A percentile compares a stretch with the other conserved stretches of the same genome.
Evolutionary conservation across 352 stramenopile species (phyloP).

Genomic region (Phytophthora citricola): DNA sequence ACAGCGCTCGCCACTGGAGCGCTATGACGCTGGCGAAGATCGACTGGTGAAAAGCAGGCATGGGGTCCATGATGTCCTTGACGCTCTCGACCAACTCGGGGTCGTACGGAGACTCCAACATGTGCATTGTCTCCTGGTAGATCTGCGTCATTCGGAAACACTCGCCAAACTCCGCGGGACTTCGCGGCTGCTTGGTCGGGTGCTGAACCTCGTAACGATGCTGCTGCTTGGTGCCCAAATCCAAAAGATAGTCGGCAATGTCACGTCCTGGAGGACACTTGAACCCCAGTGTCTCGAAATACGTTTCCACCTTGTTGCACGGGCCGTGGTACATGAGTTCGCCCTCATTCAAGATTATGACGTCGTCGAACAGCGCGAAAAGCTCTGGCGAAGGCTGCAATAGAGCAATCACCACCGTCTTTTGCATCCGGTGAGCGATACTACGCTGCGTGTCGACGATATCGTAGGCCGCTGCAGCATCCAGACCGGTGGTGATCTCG

Average conservation of each 20-base stretch:
- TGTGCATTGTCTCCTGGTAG: conserved; percentile 14
- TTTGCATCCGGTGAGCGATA: conserved; percentile 17
- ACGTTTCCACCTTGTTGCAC: conserved; percentile 29
- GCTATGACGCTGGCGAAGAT: conserved; percentile 29
- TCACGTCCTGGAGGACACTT: conserved; percentile 30
- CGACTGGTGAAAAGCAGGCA: conserved; percentile 44
- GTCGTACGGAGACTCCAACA: conserved; percentile 17
- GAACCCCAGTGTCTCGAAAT: conserved; percentile 46
- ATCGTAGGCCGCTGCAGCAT: conserved; percentile 15
- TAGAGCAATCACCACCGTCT: conserved; percentile 21
- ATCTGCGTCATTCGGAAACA: conserved; percentile 28
- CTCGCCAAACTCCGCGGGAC: conserved; percentile 41
- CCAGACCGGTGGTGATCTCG: conserved; percentile 61
- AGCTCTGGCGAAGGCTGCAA: conserved; percentile 18
- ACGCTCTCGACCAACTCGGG: conserved; percentile 27
- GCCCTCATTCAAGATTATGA: conserved; percentile 25
- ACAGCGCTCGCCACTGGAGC: conserved; percentile 52
- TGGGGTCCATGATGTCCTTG: conserved; percentile 30
- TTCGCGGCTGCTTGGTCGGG: conserved; percentile 13
- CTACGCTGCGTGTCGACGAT: conserved; percentile 21
- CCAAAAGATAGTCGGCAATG: conserved; percentile 41
- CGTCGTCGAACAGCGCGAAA: conserved; percentile 22
- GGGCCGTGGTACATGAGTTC: conserved; percentile 32
- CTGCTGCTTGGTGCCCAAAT: conserved; percentile 42
- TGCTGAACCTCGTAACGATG: conserved; percentile 16